Conservation (phyloP, 148 eudicot species). For the Vaccinium myrtillus region DNA sequence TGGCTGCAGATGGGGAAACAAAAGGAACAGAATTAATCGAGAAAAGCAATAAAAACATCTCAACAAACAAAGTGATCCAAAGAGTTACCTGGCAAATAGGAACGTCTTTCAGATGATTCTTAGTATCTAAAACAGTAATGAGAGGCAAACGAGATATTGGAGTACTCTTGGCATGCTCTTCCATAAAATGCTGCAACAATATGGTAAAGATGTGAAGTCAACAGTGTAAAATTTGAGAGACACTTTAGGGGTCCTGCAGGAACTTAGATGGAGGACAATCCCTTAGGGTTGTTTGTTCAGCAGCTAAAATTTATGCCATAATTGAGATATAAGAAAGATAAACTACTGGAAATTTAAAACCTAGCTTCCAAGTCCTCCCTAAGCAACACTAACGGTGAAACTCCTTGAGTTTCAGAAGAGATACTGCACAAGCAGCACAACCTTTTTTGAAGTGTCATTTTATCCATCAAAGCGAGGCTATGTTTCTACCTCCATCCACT, state of each 20-base stretch:
- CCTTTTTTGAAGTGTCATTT: not conserved
- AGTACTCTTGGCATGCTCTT: slow-evolving; percentile 92
- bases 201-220: not conserved
- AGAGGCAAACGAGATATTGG: slow-evolving; percentile 92
- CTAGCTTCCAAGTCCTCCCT: not conserved
- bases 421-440: not conserved
- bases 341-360: not conserved
- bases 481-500: not conserved
- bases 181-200: slow-evolving; percentile 86
- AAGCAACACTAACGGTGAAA: not conserved
- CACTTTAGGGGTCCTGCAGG: not conserved
- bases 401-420: not conserved
- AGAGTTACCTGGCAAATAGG: slow-evolving; percentile 92
- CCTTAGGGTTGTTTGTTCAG: not conserved
- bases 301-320: not conserved
- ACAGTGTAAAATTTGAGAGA: not conserved
- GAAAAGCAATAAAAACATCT: not conserved
- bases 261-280: not conserved
- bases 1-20: slow-evolving; percentile 51
- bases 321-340: not conserved
- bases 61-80: slow-evolving; percentile 4
- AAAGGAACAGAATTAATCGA: slow-evolving; percentile 14
- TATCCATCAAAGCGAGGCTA: not conserved
- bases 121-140: slow-evolving; percentile 73
- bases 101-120: slow-evolving; percentile 61